Evolutionary conservation across 331 rosid species (phyloP), one percentile per base, ranked within the genome.

Genomic region (Quercus phellos): DNA sequence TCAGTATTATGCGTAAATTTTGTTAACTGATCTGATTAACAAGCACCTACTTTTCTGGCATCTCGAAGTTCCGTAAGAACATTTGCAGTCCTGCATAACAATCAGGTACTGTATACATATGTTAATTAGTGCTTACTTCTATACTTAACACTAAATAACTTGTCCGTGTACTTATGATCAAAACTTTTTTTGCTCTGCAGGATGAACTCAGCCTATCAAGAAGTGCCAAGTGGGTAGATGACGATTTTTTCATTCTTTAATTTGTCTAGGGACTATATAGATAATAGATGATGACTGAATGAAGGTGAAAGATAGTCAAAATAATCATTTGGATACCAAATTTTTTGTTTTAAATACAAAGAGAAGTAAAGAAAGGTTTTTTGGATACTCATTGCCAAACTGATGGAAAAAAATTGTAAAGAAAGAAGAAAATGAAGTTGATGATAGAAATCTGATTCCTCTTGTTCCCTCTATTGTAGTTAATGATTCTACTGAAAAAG

Each of bases 281-380:
- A 68, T 88, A 88, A 84, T 78, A 79, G 76, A 71, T 88, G 90
- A 83, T 77, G 82, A 69, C 73, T 81, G 88, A 84, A 80, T 81
- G 90, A 75, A 85, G 84, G 80, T 80, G 83, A 70, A 88, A 88
- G 84, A 77, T 74, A 69, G 85, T 80, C 91, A 88, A 87, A 85
- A 85, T 83, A 91, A 90, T 88, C 85, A 84, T 77, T 72, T 83
- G 84, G 84, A 75, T 82, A 32, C 87, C 85, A 70, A 70, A 81
- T 55, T 68, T 46, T 63, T 79, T 66, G 72, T 80, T 83, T 84
- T 60, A 77, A 88, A 84, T 84, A 77, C 76, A 76, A 69, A 85
- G 82, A 84, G 78, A 72, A 75, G 63, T 51, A 35, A 81, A 83
- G 80, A 88, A 74, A 73, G 81, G 75, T 83, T 83, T 85, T 83